phyloP scores from a whole-genome alignment of 2,329 filamentous ascomycete genomes.

The Ilyonectria mors-panacis region DNA sequence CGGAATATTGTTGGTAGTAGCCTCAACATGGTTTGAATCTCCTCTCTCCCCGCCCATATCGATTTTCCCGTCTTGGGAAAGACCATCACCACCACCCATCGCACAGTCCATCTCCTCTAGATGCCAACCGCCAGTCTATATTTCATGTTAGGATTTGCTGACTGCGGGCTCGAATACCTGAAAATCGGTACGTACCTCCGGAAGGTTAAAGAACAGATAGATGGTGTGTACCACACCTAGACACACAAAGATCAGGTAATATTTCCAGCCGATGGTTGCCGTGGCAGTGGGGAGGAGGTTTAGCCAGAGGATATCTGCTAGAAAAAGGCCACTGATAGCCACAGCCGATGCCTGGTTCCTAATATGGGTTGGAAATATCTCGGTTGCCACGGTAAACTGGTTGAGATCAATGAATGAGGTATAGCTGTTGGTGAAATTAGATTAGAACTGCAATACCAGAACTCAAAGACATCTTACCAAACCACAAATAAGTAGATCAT shows the following conservation, averaged over 20 bases:
- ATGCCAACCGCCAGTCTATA: conserved; percentile 9
- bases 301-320: conserved; percentile 20
- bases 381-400: conserved; percentile 16
- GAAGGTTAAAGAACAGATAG: conserved; percentile 13
- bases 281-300: conserved; percentile 13
- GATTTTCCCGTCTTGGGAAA: neutral
- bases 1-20: neutral
- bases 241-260: conserved; percentile 17
- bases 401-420: conserved; percentile 21
- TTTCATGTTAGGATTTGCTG: neutral
- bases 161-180: neutral
- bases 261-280: conserved; percentile 17
- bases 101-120: conserved; percentile 15
- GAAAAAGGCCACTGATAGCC: conserved; percentile 18
- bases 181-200: conserved; percentile 5
- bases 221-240: conserved; percentile 10
- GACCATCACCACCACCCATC: neutral
- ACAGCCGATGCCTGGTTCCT: conserved; percentile 17
- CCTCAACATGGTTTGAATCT: neutral
- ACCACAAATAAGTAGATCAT: conserved; percentile 17
- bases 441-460: neutral
- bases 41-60: neutral
- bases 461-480: conserved; percentile 1
- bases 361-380: conserved; percentile 21
- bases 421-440: conserved; percentile 4